A percentile compares a stretch with the other conserved stretches of the same genome.
These are phyloP conservation scores for Graphilbum sp. DNA, from an alignment of 2,329 filamentous ascomycete species.

Conservation along the genomic window DNA sequence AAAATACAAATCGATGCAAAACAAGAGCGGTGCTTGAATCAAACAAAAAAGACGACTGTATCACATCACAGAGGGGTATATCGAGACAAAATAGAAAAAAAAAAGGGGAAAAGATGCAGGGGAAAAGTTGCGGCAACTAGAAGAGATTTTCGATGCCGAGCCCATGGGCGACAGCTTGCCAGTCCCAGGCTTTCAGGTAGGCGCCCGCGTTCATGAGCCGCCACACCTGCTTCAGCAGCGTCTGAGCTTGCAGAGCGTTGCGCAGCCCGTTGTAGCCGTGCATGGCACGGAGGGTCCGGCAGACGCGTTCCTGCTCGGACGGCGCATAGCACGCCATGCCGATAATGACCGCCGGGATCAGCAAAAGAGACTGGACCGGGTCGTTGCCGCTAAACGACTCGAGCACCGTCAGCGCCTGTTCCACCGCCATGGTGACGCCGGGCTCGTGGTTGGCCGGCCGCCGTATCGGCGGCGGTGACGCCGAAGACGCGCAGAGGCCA, in stretches of 20 bases:
- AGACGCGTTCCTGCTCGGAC: conserved; percentile 34
- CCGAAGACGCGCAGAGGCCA: conserved; percentile 6
- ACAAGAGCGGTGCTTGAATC: too few relatives aligned
- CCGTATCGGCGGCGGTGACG: conserved; percentile 28
- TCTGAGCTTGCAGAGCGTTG: conserved; percentile 36
- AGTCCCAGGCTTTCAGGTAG: conserved; percentile 46
- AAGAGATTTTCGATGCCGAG: conserved; percentile 23
- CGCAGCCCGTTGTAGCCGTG: conserved; percentile 42
- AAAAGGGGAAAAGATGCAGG: too few relatives aligned
- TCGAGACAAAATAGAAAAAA: background rate
- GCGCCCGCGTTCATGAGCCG: conserved; percentile 39
- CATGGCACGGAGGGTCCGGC: conserved; percentile 30
- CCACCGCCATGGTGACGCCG: conserved; percentile 35
- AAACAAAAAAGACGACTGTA: too few relatives aligned
- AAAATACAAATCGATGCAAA: too few relatives aligned
- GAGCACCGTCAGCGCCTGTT: conserved; percentile 38
- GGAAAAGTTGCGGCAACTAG: too few relatives aligned
- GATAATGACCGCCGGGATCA: conserved; percentile 44
- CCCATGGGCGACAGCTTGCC: conserved; percentile 37
- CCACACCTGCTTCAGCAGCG: conserved; percentile 44
- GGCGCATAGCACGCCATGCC: conserved; percentile 42
- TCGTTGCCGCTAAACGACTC: conserved; percentile 40
- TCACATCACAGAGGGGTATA: too few relatives aligned
- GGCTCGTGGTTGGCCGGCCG: conserved; percentile 32
- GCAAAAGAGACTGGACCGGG: conserved; percentile 39